Percentiles rank a stretch among this genome's conserved stretches.
phyloP scores from a whole-genome alignment of 495 filamentous ascomycete genomes.

The Gamarada debralockiae region DNA sequence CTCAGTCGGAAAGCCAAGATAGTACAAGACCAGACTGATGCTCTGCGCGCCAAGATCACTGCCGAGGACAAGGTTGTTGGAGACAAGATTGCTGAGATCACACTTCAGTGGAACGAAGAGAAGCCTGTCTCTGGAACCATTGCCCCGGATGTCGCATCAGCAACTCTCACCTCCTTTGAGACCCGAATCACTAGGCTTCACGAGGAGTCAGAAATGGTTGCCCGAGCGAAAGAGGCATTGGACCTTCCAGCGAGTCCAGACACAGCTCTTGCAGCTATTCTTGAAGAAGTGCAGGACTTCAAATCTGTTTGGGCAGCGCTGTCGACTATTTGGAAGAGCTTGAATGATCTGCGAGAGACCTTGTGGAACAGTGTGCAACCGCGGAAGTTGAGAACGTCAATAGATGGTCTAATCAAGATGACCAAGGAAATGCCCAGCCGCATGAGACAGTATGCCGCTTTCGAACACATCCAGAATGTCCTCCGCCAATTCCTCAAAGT shows the following conservation, averaged over 20 bases:
- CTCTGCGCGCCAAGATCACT: constrained; percentile 88
- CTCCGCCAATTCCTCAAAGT: constrained; percentile 86
- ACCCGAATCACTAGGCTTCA: constrained; percentile 74
- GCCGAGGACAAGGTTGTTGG: constrained; percentile 90
- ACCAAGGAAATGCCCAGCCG: constrained; percentile 99
- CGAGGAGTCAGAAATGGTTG: constrained; percentile 87
- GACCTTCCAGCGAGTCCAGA: constrained; percentile 79
- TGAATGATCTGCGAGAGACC: constrained; percentile 88
- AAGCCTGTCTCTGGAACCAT: constrained; percentile 95
- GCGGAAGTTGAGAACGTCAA: constrained; percentile 79
- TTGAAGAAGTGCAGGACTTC: constrained; percentile 98
- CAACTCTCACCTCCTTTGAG: constrained; percentile 76
- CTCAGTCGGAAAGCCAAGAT: constrained; percentile 87
- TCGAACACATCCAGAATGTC: constrained; percentile 92
- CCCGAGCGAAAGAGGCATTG: constrained; percentile 92
- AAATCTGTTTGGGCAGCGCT: constrained; percentile 95
- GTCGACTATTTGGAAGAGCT: constrained; percentile 92
- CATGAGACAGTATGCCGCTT: constrained; percentile 98
- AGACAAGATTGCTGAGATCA: constrained; percentile 81
- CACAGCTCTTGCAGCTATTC: constrained; percentile 68
- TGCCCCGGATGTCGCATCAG: constrained; percentile 78
- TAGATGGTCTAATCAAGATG: constrained; percentile 93
- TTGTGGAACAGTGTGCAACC: constrained; percentile 93
- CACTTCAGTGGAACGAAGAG: constrained; percentile 84
- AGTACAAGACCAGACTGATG: constrained; percentile 93